These are phyloP conservation scores for Pseudogymnoascus sp. DNA, from an alignment of 2,329 filamentous ascomycete genomes.

Conservation along the genomic window DNA sequence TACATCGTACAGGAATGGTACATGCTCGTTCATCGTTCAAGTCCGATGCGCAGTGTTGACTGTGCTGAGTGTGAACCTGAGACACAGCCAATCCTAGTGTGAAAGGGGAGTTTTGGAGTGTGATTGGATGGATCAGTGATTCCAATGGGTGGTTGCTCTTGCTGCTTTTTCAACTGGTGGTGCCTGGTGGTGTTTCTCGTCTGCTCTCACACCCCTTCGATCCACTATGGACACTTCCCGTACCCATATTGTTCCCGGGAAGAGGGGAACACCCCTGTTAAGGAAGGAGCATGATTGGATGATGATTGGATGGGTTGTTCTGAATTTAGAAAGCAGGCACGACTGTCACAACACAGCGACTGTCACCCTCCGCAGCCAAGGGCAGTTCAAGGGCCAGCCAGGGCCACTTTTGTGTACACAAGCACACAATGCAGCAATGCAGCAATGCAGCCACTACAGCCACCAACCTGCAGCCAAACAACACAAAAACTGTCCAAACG, in stretches of 20 bases:
- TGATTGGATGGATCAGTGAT: neutral
- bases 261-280: conserved; percentile 4
- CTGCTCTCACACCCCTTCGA: conserved; percentile 4
- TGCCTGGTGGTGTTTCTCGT: neutral
- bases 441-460: too few species aligned
- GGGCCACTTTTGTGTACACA: neutral
- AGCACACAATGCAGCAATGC: neutral
- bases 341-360: neutral
- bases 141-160: neutral
- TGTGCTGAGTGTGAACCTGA: neutral
- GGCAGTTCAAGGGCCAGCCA: neutral
- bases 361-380: neutral
- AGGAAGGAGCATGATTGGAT: neutral
- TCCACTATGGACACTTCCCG: conserved; percentile 5
- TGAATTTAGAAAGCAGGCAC: conserved; percentile 8
- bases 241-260: conserved; percentile 6
- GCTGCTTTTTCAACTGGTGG: too few species aligned
- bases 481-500: neutral
- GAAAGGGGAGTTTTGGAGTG: neutral
- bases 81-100: neutral
- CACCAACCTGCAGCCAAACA: neutral
- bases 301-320: conserved; percentile 3
- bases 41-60: neutral
- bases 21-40: neutral
- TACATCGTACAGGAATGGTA: neutral